Base-by-base conservation (phyloP, 495 filamentous ascomycete genomes). In the Penicillium samsonianum region DNA sequence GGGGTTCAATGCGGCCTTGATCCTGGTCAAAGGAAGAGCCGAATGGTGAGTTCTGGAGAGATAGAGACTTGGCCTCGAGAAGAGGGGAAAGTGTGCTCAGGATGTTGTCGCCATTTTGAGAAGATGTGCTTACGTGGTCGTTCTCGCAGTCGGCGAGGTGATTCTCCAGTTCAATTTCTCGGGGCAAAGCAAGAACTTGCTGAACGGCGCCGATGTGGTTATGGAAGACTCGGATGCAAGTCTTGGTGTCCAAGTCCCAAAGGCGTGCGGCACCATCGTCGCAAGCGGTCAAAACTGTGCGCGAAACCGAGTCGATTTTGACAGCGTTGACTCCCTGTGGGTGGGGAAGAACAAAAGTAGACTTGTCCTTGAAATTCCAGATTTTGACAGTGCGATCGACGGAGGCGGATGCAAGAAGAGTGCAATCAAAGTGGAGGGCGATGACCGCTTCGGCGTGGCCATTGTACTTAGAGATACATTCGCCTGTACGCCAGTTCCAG, bases 121-220 rank as follows among this genome's bases (percentile, higher is more conserved):
- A 71, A 9, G 65, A 45, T 4, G 69, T 72, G 68, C 74, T 74
- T 53, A 74, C 45, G 55, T 73, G 69, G 50, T 75, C 80, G 54
- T 88, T 88, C 26, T 81, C 80, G 38, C 83, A 81, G 46, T 85
- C 83, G 14, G 67, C 71, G 20, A 79, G 75, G 40, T 80, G 74
- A 23, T 84, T 82, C 62, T 96, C 91, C n/a, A 92, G 84, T 60
- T 96, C 91, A 58, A 92, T 94, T 60, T 96, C 92, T 20, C 84
- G 76, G 0, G 93, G 90, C 37, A 98, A 76, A 1, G 87, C 81
- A 20, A 94, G 73, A 12, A 96, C 87, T 65, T 96, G 91, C 65
- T 98, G 95, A 2, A 98, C 93, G 59, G 95, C 92, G 28, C 92
- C 94, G 23, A 97, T 90, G 61, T 98, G 94, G n/a, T 92, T 92